A percentile compares a stretch with the other conserved stretches of the same genome.
Evolutionary conservation across 1,284 basidiomycete genomes (phyloP).

Genomic region (Bjerkandera adusta): DNA sequence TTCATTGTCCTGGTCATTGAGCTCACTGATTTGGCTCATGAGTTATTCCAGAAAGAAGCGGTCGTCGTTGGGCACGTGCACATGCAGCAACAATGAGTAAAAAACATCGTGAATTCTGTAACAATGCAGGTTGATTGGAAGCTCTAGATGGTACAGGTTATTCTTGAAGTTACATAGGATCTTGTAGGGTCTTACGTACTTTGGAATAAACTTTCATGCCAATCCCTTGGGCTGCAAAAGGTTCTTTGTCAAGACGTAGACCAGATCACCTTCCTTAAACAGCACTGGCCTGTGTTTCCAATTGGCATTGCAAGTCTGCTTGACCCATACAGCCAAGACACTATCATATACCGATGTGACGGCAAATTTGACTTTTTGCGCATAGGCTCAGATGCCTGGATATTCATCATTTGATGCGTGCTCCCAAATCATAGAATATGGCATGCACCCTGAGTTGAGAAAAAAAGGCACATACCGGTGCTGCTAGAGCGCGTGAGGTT

Average conservation of each 20-base stretch:
- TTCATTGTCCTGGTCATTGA: slow-evolving; percentile 15
- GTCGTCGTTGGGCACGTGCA: slow-evolving; percentile 31
- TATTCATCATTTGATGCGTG: slow-evolving; percentile 22
- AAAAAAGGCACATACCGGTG: slow-evolving; percentile 35
- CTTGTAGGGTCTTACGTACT: slow-evolving; percentile 33
- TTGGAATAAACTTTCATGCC: slow-evolving; percentile 32
- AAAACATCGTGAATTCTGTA: slow-evolving; percentile 32
- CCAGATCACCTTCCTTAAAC: slow-evolving; percentile 25
- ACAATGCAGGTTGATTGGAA: slow-evolving; percentile 25
- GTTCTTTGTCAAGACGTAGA: slow-evolving; percentile 37
- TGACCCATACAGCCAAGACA: slow-evolving; percentile 28
- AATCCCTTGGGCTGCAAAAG: slow-evolving; percentile 28
- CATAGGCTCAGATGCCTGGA: slow-evolving; percentile 20
- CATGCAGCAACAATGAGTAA: slow-evolving; percentile 28
- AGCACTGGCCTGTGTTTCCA: slow-evolving; percentile 8
- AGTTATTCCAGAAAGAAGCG: slow-evolving; percentile 18
- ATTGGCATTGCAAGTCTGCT: slow-evolving; percentile 27
- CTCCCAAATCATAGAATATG: slow-evolving; percentile 31
- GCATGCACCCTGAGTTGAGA: slow-evolving; percentile 33
- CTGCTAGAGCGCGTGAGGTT: slow-evolving; percentile 31
- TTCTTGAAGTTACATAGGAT: slow-evolving; percentile 26
- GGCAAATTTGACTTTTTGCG: slow-evolving; percentile 13
- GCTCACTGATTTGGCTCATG: slow-evolving; percentile 5
- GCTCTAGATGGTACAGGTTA: slow-evolving; percentile 27
- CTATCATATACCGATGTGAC: slow-evolving; percentile 25